Conservation (phyloP, 495 filamentous ascomycete species). For the Saxophila tyrrhenica region DNA sequence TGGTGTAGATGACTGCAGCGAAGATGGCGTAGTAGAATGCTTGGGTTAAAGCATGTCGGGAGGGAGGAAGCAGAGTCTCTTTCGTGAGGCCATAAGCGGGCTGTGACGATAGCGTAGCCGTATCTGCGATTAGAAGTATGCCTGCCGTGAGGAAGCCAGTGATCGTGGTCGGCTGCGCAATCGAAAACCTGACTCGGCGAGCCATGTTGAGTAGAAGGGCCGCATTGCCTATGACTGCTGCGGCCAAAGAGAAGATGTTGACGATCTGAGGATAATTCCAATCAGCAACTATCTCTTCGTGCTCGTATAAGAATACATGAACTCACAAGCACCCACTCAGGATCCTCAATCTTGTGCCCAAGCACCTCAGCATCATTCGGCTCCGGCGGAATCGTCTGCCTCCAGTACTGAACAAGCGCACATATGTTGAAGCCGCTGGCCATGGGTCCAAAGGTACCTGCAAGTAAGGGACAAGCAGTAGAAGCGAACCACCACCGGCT, state of each 20-base stretch:
- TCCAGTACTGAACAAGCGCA: constrained; percentile 62
- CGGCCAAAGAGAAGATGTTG: constrained; percentile 61
- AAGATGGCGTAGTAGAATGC: constrained; percentile 74
- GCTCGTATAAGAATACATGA: too few relatives aligned
- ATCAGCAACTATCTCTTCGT: background rate
- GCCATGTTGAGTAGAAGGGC: constrained; percentile 65
- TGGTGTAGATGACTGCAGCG: constrained; percentile 63
- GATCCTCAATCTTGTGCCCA: constrained; percentile 50
- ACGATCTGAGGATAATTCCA: constrained; percentile 35
- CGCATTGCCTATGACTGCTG: constrained; percentile 61
- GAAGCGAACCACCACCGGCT: constrained; percentile 82
- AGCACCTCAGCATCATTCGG: constrained; percentile 30
- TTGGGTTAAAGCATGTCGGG: constrained; percentile 48
- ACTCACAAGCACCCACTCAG: constrained; percentile 38
- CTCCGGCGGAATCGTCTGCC: constrained; percentile 47
- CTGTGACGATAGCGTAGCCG: constrained; percentile 38
- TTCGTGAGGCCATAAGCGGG: constrained; percentile 10
- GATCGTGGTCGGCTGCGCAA: constrained; percentile 57
- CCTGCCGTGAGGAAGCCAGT: constrained; percentile 57
- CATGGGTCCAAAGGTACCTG: constrained; percentile 76
- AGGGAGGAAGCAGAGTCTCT: background rate
- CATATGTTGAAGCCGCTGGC: constrained; percentile 74
- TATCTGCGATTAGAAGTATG: constrained; percentile 49
- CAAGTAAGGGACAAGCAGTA: constrained; percentile 68
- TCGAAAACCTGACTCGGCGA: constrained; percentile 43